phyloP scores from a whole-genome alignment of 2,329 filamentous ascomycete species.

The Atkinsonella hypoxylon region DNA sequence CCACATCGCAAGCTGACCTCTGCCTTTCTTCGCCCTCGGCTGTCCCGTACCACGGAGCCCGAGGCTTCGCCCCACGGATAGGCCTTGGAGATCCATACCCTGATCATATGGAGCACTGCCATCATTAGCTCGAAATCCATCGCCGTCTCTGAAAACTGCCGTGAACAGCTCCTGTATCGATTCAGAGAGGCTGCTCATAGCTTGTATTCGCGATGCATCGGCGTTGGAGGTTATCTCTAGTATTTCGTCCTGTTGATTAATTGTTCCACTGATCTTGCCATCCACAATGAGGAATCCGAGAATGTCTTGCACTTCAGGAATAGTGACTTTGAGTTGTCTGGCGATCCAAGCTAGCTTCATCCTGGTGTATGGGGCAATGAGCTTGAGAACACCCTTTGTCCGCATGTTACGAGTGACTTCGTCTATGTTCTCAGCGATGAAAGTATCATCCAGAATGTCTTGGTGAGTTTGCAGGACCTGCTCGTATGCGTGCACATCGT shows the following conservation, averaged over 20 bases:
- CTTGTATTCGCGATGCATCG: slow-evolving; percentile 62
- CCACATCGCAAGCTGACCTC: slow-evolving; percentile 1
- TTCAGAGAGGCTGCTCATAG: slow-evolving; percentile 60
- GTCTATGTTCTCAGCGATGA: slow-evolving; percentile 98
- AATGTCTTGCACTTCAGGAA: slow-evolving; percentile 85
- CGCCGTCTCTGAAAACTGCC: slow-evolving; percentile 64
- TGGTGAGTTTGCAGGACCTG: slow-evolving; percentile 75
- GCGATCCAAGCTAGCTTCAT: slow-evolving; percentile 86
- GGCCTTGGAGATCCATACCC: slow-evolving; percentile 15
- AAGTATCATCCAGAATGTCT: slow-evolving; percentile 81
- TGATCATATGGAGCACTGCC: slow-evolving; percentile 17
- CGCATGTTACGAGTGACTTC: slow-evolving; percentile 98
- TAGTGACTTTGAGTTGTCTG: slow-evolving; percentile 72
- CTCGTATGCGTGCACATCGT: slow-evolving; percentile 89
- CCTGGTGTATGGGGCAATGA: slow-evolving; percentile 88
- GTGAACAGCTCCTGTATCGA: slow-evolving; percentile 59
- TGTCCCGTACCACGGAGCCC: slow-evolving; percentile 2
- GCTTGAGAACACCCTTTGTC: slow-evolving; percentile 84
- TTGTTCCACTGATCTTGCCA: slow-evolving; percentile 72
- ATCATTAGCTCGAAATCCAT: slow-evolving; percentile 44
- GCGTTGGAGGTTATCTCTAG: slow-evolving; percentile 66
- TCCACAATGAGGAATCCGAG: slow-evolving; percentile 90
- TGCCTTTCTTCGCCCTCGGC: slow-evolving; percentile 5
- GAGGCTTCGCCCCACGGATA: slow-evolving; percentile 8
- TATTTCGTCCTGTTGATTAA: slow-evolving; percentile 77